A percentile compares a stretch with the other conserved stretches of the same genome.
Evolutionary conservation across 2,329 filamentous ascomycete species (phyloP).

Genomic region (Paecilomyces sp.): DNA sequence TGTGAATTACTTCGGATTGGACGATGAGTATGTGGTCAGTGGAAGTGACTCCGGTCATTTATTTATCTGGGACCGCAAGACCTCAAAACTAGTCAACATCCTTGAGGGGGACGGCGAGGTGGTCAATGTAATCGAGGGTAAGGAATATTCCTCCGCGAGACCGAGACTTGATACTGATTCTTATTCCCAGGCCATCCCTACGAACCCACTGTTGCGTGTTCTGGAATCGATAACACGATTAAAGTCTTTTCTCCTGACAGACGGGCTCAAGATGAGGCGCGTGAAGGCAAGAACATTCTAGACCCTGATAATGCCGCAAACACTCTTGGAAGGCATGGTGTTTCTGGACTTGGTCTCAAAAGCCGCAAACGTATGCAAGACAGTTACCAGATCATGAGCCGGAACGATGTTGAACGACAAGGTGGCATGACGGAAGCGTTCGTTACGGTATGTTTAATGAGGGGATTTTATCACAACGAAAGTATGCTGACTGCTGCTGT

Average conservation of each 20-base stretch:
- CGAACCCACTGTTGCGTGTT: slow-evolving; percentile 59
- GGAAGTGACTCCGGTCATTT: slow-evolving; percentile 60
- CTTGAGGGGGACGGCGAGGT: slow-evolving; percentile 61
- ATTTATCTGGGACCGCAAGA: slow-evolving; percentile 63
- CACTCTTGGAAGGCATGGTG: slow-evolving; percentile 18
- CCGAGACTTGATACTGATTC: slow-evolving; percentile 7
- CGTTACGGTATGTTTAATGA: slow-evolving; percentile 43
- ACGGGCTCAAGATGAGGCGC: slow-evolving; percentile 50
- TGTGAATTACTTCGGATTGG: slow-evolving; percentile 59
- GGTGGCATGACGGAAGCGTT: slow-evolving; percentile 52
- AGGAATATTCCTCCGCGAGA: slow-evolving; percentile 4
- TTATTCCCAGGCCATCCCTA: slow-evolving; percentile 51
- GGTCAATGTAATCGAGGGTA: slow-evolving; percentile 62
- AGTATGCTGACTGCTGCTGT: slow-evolving; percentile 10
- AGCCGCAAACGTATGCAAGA: slow-evolving; percentile 55
- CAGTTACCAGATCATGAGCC: slow-evolving; percentile 53
- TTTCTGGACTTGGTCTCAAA: slow-evolving; percentile 38
- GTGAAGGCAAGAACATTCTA: slow-evolving; percentile 51
- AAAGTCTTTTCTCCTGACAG: slow-evolving; percentile 61
- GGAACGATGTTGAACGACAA: slow-evolving; percentile 55
- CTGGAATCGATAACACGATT: slow-evolving; percentile 61
- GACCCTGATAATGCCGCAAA: slow-evolving; percentile 38
- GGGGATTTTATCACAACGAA: slow-evolving; percentile 2
- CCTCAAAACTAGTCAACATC: slow-evolving; percentile 55
- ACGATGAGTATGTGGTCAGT: slow-evolving; percentile 63